Evolutionary conservation across 345 rosid genomes (phyloP).

Genomic region (Trapa bicornis): DNA sequence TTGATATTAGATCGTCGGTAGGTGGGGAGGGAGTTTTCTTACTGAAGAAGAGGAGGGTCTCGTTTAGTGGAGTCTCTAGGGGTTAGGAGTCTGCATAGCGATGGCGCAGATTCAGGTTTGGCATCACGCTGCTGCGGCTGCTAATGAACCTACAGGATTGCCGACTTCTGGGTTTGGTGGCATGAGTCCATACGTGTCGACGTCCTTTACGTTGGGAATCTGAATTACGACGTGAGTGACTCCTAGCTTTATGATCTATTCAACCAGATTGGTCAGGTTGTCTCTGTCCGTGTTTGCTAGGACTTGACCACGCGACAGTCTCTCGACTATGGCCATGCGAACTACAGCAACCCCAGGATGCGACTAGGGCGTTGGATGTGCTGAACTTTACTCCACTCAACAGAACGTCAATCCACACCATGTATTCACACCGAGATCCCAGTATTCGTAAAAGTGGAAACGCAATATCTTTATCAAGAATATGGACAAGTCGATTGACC

Average conservation of each 20-base stretch:
- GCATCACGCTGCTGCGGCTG: slow-evolving; percentile 2
- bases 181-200: slow-evolving; percentile 31
- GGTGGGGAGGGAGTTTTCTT: background rate
- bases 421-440: slow-evolving; percentile 93
- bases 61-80: background rate
- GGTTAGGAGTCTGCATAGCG: background rate
- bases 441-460: slow-evolving; percentile 79
- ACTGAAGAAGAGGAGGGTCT: background rate
- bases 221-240: slow-evolving; percentile 55
- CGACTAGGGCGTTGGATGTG: slow-evolving; percentile 68
- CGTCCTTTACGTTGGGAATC: slow-evolving; percentile 85
- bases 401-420: slow-evolving; percentile 56
- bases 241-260: slow-evolving; percentile 69
- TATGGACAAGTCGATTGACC: slow-evolving; percentile 79
- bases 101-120: slow-evolving; percentile 84
- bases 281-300: slow-evolving; percentile 76
- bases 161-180: slow-evolving; percentile 19
- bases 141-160: slow-evolving; percentile 21
- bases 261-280: slow-evolving; percentile 59
- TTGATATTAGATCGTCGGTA: background rate
- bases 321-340: slow-evolving; percentile 48
- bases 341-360: slow-evolving; percentile 68
- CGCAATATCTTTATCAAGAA: slow-evolving; percentile 94
- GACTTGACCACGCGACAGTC: slow-evolving; percentile 38
- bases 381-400: slow-evolving; percentile 68